Percentiles rank a stretch among this genome's conserved stretches.
Conservation (phyloP, 768 basidiomycete species). For the Daedalea quercina region DNA sequence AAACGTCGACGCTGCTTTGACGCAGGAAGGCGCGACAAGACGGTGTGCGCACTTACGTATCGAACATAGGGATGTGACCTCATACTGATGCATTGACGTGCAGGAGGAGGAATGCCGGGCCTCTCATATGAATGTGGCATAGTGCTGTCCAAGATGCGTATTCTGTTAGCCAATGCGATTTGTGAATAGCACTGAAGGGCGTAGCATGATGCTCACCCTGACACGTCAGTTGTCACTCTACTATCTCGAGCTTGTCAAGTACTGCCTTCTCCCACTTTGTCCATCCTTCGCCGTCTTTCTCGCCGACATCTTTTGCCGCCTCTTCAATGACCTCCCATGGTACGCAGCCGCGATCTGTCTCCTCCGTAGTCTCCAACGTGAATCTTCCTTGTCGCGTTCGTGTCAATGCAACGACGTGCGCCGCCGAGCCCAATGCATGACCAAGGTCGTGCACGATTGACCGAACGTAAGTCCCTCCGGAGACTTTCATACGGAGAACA, state of each 20-base stretch:
- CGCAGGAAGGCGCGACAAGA: no score
- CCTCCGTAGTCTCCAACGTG: constrained; percentile 40
- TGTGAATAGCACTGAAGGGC: no score
- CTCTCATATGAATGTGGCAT: no score
- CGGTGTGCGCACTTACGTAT: no score
- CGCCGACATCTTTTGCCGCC: constrained; percentile 47
- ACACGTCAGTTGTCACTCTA: constrained; percentile 27
- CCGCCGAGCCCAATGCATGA: constrained; percentile 75
- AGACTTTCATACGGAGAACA: constrained; percentile 86
- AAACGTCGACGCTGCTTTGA: no score
- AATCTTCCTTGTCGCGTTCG: constrained; percentile 89
- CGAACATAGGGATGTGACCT: no score
- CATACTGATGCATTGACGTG: no score
- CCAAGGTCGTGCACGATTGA: constrained; percentile 94
- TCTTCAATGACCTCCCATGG: constrained; percentile 71
- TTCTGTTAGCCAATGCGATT: no score
- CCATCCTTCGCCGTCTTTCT: constrained; percentile 62
- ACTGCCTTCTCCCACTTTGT: constrained; percentile 80
- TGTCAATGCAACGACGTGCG: constrained; percentile 87
- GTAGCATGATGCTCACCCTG: no score
- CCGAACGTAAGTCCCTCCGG: constrained; percentile 95
- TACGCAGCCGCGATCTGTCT: constrained; percentile 54
- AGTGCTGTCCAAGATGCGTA: no score
- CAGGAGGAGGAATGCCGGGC: no score
- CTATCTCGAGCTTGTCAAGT: constrained; percentile 55